These are phyloP conservation scores for Licmophora abbreviata DNA, from an alignment of 108 stramenopile genomes.

Conservation along the genomic window DNA sequence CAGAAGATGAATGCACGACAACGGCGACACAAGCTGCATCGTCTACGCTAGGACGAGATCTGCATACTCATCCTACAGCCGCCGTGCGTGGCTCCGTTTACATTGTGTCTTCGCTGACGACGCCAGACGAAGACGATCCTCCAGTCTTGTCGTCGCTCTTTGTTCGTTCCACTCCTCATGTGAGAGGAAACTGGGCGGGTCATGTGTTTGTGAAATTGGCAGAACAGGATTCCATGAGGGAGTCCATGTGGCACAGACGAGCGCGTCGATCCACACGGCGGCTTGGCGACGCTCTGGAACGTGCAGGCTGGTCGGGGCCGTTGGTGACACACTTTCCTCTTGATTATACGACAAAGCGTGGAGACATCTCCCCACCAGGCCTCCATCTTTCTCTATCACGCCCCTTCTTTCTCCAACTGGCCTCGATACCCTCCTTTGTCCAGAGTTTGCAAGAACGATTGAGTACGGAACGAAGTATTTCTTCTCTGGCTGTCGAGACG, in stretches of 20 bases:
- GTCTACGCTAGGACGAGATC: too few species aligned
- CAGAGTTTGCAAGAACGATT: conserved; percentile 9
- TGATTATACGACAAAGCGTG: background rate
- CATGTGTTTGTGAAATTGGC: conserved; percentile 18
- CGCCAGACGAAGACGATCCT: too few species aligned
- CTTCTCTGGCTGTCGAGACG: conserved; percentile 3
- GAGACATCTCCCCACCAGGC: too few species aligned
- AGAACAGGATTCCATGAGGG: too few species aligned
- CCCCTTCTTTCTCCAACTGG: conserved; percentile 27
- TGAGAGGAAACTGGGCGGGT: conserved; percentile 39
- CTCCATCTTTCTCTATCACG: conserved; percentile 35
- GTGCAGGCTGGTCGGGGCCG: conserved; percentile 12
- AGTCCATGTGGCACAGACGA: too few species aligned
- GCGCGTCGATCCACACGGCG: background rate
- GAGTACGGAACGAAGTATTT: conserved; percentile 6
- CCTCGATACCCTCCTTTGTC: conserved; percentile 27
- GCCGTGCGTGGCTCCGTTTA: too few species aligned
- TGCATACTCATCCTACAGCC: too few species aligned
- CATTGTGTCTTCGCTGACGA: too few species aligned
- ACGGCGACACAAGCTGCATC: too few species aligned
- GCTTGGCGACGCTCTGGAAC: conserved; percentile 12
- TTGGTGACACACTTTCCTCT: conserved; percentile 12
- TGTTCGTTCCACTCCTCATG: conserved; percentile 17
- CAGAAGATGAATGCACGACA: too few species aligned
- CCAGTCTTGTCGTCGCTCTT: too few species aligned